Evolutionary conservation across 1,284 basidiomycete species (phyloP).

Genomic region (Heterobasidion parviporum): DNA sequence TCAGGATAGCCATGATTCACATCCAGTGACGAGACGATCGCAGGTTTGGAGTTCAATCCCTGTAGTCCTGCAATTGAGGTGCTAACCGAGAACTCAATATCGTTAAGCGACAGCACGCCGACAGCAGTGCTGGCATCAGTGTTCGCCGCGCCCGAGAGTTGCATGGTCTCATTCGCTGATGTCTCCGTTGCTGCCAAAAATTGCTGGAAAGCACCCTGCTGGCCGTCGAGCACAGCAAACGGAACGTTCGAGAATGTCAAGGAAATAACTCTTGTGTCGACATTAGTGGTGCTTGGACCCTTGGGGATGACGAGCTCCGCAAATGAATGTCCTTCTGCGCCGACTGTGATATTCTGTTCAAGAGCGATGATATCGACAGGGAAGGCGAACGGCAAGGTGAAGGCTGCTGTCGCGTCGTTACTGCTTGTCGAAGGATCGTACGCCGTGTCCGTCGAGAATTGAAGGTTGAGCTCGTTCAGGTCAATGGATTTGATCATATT

Average conservation of each 20-base stretch:
- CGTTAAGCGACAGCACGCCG: constrained; percentile 53
- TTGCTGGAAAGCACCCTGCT: constrained; percentile 48
- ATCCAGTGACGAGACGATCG: constrained; percentile 48
- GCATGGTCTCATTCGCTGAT: constrained; percentile 39
- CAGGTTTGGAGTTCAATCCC: constrained; percentile 56
- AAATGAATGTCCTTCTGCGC: constrained; percentile 46
- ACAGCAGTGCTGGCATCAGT: constrained; percentile 63
- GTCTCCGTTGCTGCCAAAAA: constrained; percentile 66
- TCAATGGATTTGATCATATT: constrained; percentile 60
- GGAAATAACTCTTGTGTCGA: constrained; percentile 53
- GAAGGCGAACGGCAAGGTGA: constrained; percentile 67
- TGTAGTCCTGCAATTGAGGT: constrained; percentile 61
- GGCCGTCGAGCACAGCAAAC: constrained; percentile 45
- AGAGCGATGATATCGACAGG: constrained; percentile 60
- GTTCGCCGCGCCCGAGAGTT: constrained; percentile 52
- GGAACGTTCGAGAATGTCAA: constrained; percentile 57
- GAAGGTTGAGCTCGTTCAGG: constrained; percentile 55
- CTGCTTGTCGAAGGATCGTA: constrained; percentile 56
- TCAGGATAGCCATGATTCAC: constrained; percentile 64
- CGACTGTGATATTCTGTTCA: constrained; percentile 55
- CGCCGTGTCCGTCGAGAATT: constrained; percentile 50
- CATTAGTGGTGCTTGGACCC: constrained; percentile 54
- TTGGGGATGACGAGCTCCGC: constrained; percentile 59
- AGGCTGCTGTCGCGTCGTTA: constrained; percentile 50
- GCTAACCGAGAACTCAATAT: constrained; percentile 58